Conservation (phyloP, 768 basidiomycete species). For the Serendipita vermifera region DNA sequence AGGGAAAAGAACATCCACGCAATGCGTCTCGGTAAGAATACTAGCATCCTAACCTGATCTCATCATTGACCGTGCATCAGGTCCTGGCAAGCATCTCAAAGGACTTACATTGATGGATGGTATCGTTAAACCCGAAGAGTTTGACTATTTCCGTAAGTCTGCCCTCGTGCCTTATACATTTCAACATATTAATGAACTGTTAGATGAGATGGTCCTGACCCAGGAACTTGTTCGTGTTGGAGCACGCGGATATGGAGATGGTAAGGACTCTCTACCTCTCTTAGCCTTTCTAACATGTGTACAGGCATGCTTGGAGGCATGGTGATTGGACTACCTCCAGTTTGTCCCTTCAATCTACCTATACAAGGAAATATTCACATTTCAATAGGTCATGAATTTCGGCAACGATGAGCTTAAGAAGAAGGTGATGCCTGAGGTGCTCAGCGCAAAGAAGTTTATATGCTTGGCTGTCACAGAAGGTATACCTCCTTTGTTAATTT, state of each 20-base stretch:
- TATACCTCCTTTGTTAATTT: not conserved
- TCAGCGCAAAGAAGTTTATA: constrained; percentile 70
- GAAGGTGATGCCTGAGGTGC: constrained; percentile 45
- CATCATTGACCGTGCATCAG: constrained; percentile 22
- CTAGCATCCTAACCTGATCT: not conserved
- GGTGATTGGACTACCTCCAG: constrained; percentile 74
- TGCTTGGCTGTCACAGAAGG: constrained; percentile 72
- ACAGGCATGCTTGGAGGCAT: constrained; percentile 46
- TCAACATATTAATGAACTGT: not conserved
- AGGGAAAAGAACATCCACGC: constrained; percentile 69
- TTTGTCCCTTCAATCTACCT: constrained; percentile 22
- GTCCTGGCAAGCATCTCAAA: constrained; percentile 80
- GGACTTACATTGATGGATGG: constrained; percentile 66
- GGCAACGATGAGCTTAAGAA: constrained; percentile 56
- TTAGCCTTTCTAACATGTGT: not conserved
- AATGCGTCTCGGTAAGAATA: constrained; percentile 62
- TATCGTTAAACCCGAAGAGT: constrained; percentile 65
- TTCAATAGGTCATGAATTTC: constrained; percentile 52
- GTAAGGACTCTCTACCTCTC: constrained; percentile 25
- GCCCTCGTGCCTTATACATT: too few species aligned
- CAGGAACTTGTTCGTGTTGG: constrained; percentile 63
- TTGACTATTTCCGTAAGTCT: constrained; percentile 59
- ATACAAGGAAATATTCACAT: not conserved
- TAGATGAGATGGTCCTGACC: constrained; percentile 51
- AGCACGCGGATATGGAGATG: constrained; percentile 70